Evolutionary conservation across 2,329 filamentous ascomycete genomes (phyloP).

Genomic region (Penicillium expansum): DNA sequence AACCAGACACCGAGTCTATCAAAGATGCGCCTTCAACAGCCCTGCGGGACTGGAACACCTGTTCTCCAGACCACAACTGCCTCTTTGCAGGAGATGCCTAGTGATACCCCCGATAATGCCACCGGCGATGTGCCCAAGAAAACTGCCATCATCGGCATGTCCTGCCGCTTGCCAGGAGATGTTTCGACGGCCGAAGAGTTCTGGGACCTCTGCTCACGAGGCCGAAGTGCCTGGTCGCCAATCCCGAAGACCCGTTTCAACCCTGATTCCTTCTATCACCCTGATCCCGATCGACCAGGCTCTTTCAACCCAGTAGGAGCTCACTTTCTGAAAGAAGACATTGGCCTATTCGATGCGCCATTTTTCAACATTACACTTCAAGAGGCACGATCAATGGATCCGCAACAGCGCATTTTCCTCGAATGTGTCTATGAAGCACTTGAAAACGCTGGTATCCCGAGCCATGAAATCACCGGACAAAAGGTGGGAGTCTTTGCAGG

Average conservation of each 20-base stretch:
- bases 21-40: constrained; percentile 20
- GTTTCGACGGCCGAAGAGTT: constrained; percentile 24
- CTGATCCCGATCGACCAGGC: constrained; percentile 21
- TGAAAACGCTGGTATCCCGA: constrained; percentile 27
- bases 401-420: constrained; percentile 27
- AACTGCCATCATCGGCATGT: constrained; percentile 28
- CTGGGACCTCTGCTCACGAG: constrained; percentile 25
- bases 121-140: constrained; percentile 11
- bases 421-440: constrained; percentile 30
- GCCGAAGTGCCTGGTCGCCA: constrained; percentile 21
- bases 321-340: constrained; percentile 29
- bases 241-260: constrained; percentile 26
- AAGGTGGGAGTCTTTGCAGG: constrained; percentile 26
- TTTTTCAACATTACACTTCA: constrained; percentile 30
- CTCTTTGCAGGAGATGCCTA: background rate
- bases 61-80: constrained; percentile 2
- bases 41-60: constrained; percentile 14
- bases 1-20: background rate
- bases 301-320: constrained; percentile 24
- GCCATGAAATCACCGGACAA: constrained; percentile 17
- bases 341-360: constrained; percentile 27
- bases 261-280: constrained; percentile 22
- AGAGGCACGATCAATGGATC: constrained; percentile 24
- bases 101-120: background rate
- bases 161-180: constrained; percentile 27